phyloP scores from a whole-genome alignment of 2,329 filamentous ascomycete genomes.

The Phyllosticta ampelicida region DNA sequence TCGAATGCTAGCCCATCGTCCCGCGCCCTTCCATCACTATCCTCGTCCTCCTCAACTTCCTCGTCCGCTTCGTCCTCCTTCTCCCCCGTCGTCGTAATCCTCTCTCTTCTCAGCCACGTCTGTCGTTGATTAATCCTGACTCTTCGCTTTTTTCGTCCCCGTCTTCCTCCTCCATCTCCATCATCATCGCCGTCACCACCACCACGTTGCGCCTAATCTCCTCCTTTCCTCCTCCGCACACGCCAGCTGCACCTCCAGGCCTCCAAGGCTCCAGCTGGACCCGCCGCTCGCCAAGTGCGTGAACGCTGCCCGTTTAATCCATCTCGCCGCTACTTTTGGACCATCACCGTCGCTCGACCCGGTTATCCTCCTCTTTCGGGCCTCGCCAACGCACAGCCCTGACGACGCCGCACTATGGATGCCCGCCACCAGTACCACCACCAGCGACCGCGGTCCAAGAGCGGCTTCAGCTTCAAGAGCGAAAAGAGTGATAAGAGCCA shows the following conservation, averaged over 20 bases:
- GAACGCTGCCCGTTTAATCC: not conserved
- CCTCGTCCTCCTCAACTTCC: not conserved
- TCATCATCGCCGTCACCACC: not conserved
- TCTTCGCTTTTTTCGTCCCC: not conserved
- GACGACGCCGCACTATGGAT: slow-evolving; percentile 7
- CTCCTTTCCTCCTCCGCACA: not conserved
- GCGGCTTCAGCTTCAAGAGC: slow-evolving; percentile 49
- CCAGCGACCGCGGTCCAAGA: slow-evolving; percentile 30
- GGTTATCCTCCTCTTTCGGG: slow-evolving; percentile 5
- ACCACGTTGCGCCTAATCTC: not conserved
- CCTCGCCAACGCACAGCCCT: not conserved
- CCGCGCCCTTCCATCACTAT: not conserved
- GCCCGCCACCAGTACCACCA: slow-evolving; percentile 10
- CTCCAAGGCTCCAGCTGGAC: not conserved
- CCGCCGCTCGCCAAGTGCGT: not conserved
- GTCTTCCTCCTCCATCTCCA: too few species aligned
- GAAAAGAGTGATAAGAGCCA: slow-evolving; percentile 41
- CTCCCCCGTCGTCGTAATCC: too few species aligned
- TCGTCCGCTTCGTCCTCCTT: not conserved
- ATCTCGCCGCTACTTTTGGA: not conserved
- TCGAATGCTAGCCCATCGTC: not conserved
- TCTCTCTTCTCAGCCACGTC: too few species aligned
- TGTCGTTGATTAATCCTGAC: too few species aligned
- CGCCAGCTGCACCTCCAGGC: not conserved
- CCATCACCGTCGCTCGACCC: slow-evolving; percentile 1